Base-by-base conservation (phyloP, 2,329 filamentous ascomycete genomes). In the Dothideomycetes sp. region DNA sequence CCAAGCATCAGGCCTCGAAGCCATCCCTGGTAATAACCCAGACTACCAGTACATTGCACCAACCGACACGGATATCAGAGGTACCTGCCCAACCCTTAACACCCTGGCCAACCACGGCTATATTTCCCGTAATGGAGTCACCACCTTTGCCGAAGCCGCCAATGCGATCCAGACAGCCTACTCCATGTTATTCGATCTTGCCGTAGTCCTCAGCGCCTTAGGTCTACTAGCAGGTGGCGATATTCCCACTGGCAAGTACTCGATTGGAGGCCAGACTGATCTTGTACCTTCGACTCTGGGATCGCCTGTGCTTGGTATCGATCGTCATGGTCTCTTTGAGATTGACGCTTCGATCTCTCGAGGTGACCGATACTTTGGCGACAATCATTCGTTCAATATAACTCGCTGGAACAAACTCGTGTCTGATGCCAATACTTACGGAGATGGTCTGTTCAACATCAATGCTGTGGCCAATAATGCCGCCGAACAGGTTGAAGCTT, bases 31-130 rank as follows among this genome's bases (percentile, higher is more conserved):
- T n/a, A n/a, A n/a, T n/a, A n/a, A n/a, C n/a, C n/a, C n/a, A n/a
- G n/a, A n/a, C n/a, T 40, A 40, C n/a, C 38, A 31, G 9, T 40
- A 40, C 24, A 8, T 34, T 15, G 38, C 34, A 16, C 38, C 38
- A 7, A 29, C 5, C 10, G 22, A 31, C 8, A 24, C 38, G 4
- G 38, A 40, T 10, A 31, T 34, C 12, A 10, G 38, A 11, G 38
- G 38, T 19, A 19, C 38, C 1, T 40, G 38, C 5, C 38, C 38
- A n/a, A 49, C 45, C 19, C 35, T 52, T 32, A 51, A 51, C 34
- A 47, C 48, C 9, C 39, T 48, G 8, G 50, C 51, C 15, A 52
- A 52, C 37, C 50, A 52, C 36, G 49, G 48, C 31, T 52, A 50
- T 40, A 44, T 55, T 19, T 38, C 41, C 12, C 46, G 44, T 32